Conservation (phyloP, 2,329 filamentous ascomycete genomes). For the Penicillium sp. region DNA sequence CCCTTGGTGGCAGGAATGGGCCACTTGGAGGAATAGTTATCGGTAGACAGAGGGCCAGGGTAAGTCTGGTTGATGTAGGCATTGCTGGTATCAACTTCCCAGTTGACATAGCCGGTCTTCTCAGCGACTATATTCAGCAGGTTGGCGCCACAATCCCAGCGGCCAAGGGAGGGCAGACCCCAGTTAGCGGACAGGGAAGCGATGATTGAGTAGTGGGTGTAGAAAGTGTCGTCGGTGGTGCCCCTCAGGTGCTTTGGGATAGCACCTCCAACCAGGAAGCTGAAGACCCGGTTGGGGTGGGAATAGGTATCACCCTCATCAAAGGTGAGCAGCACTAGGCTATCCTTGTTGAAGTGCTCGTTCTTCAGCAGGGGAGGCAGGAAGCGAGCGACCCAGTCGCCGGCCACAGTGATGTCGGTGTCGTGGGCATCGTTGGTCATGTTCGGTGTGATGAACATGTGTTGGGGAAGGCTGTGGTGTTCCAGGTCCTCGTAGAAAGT, state of each 20-base stretch:
- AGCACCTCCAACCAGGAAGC: constrained; percentile 72
- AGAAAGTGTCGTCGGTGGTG: constrained; percentile 68
- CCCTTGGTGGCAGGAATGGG: constrained; percentile 30
- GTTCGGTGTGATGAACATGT: constrained; percentile 55
- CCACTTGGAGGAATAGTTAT: constrained; percentile 32
- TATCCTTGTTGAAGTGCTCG: constrained; percentile 71
- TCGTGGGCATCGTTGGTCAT: constrained; percentile 73
- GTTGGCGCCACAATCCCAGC: constrained; percentile 71
- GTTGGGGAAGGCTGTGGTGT: constrained; percentile 66
- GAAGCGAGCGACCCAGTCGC: constrained; percentile 66
- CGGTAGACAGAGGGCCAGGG: constrained; percentile 45
- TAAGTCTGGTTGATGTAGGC: constrained; percentile 58
- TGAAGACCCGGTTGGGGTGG: constrained; percentile 66
- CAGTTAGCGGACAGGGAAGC: constrained; percentile 69
- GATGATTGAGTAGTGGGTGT: constrained; percentile 71
- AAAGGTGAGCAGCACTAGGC: constrained; percentile 73
- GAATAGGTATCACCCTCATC: constrained; percentile 74
- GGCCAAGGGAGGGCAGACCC: constrained; percentile 66
- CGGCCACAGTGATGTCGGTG: constrained; percentile 66
- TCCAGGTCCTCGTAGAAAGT: constrained; percentile 67
- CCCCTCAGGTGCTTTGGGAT: constrained; percentile 64
- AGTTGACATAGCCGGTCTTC: constrained; percentile 57
- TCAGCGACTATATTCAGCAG: constrained; percentile 63
- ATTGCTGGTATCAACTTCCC: constrained; percentile 41
- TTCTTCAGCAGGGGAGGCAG: constrained; percentile 69